These are phyloP conservation scores for Friedmanniomyces endolithicus DNA, from an alignment of 495 filamentous ascomycete species.

Conservation along the genomic window DNA sequence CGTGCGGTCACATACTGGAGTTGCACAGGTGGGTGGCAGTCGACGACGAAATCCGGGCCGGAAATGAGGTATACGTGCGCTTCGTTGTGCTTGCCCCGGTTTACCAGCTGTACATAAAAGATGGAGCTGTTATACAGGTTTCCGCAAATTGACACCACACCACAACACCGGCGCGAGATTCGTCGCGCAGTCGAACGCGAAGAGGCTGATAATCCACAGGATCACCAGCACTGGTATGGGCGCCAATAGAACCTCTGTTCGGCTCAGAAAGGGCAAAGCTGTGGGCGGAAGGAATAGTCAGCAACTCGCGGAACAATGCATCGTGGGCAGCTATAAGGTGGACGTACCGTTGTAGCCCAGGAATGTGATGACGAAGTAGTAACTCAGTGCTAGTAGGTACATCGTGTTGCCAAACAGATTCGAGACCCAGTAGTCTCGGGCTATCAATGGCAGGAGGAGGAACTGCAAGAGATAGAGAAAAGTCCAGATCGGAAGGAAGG, in stretches of 20 bases:
- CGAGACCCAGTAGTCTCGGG: constrained; percentile 45
- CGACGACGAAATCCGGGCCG: too few relatives aligned
- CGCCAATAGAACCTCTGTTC: constrained; percentile 56
- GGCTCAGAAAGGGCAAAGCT: constrained; percentile 60
- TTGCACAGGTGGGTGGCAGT: too few relatives aligned
- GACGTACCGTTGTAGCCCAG: constrained; percentile 54
- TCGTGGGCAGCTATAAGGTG: too few relatives aligned
- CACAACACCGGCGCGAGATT: constrained; percentile 41
- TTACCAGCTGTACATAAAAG: not conserved
- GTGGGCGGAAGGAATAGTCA: not conserved
- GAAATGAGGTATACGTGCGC: too few relatives aligned
- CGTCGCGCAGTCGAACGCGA: constrained; percentile 43
- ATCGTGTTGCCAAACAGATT: constrained; percentile 59
- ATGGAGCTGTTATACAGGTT: constrained; percentile 24
- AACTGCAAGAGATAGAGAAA: constrained; percentile 65
- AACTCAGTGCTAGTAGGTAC: constrained; percentile 55
- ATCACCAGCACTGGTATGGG: constrained; percentile 49
- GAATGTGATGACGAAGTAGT: constrained; percentile 63
- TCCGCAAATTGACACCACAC: constrained; percentile 30
- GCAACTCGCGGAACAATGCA: not conserved
- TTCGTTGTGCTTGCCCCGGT: too few relatives aligned
- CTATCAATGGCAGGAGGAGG: constrained; percentile 51
- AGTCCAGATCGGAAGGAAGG: constrained; percentile 63
- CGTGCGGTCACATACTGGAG: too few relatives aligned
- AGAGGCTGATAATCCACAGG: constrained; percentile 51